Base-by-base conservation (phyloP, 306 rosid species). In the Begonia masoniana region DNA sequence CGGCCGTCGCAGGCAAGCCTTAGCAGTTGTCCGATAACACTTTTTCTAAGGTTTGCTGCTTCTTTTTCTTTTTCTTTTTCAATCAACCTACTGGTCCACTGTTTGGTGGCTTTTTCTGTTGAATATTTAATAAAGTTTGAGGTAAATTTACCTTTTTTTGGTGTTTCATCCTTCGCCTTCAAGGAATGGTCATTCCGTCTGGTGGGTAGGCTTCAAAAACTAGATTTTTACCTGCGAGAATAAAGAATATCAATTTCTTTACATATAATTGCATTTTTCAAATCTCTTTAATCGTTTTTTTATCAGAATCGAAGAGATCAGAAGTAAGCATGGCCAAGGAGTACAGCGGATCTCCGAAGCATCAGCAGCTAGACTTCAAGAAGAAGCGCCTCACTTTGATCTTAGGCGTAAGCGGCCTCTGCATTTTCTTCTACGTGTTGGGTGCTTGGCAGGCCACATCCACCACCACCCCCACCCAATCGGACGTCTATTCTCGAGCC, bases 321-420 rank as follows among this genome's bases (percentile, higher is more conserved):
- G 19, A 59, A 59, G 13, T 1, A 14, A 26, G 52, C 69, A 86
- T 86, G 96, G 83, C 81, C 13, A 83, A 89, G 74, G 94, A 91
- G 0, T 71, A 81, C 68, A 71, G 62, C 66, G 94, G 96, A 70
- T 86, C 96, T 14, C 96, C 96, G 11, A 91, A 91, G 81, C 92
- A 77, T 43, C 73, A 81, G 65, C 94, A 79, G 23, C 47, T 77
- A 3, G 96, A 91, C 36, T 60, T 81, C 1, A 83, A 65, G 75
- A 77, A 87, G 75, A 83, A 77, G 65, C 75, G 88, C 9, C 75
- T 86, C 4, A 74, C 88, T 9, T 81, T 75, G 85, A 86, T 83
- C 61, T 70, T 91, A 3, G 94, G 78, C 15, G 85, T 91, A 19
- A 75, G 81, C 65, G 94, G 84, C 6, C 71, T 91, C 23, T 91